Percentiles rank a stretch among this genome's conserved stretches.
These are phyloP conservation scores for Candida nemodendra DNA, from an alignment of 805 yeast genomes.

Conservation along the genomic window DNA sequence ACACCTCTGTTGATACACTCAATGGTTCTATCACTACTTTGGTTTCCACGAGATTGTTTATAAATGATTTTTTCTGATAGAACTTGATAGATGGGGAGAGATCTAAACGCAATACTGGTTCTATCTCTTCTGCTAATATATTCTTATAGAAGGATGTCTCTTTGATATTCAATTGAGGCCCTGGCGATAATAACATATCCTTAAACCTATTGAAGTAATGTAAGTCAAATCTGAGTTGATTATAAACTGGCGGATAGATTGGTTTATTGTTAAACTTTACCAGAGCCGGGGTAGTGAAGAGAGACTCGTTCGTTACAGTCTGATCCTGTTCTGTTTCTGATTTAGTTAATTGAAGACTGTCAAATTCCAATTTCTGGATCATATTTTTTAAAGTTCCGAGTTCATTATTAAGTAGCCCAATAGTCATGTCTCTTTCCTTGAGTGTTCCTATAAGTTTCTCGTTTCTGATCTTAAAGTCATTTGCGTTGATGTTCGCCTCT, in stretches of 20 bases:
- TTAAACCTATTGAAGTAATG: constrained; percentile 44
- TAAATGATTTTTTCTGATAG: constrained; percentile 52
- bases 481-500: constrained; percentile 67
- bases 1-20: constrained; percentile 75
- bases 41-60: constrained; percentile 73
- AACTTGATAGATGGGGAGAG: constrained; percentile 64
- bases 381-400: constrained; percentile 61
- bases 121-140: constrained; percentile 74
- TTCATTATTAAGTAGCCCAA: constrained; percentile 66
- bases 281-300: constrained; percentile 17
- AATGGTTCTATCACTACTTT: constrained; percentile 83
- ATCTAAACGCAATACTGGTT: constrained; percentile 65
- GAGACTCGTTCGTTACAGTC: constrained; percentile 11
- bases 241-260: constrained; percentile 31
- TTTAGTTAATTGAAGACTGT: background rate
- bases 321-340: background rate
- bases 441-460: constrained; percentile 51
- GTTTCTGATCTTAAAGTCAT: constrained; percentile 59
- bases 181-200: constrained; percentile 32
- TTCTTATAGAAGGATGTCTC: constrained; percentile 60
- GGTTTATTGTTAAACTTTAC: constrained; percentile 23
- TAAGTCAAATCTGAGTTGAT: constrained; percentile 43
- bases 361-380: constrained; percentile 53
- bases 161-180: constrained; percentile 34
- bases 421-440: constrained; percentile 65